Evolutionary conservation across 345 rosid species (phyloP).

Genomic region (Cardamine occulta): DNA sequence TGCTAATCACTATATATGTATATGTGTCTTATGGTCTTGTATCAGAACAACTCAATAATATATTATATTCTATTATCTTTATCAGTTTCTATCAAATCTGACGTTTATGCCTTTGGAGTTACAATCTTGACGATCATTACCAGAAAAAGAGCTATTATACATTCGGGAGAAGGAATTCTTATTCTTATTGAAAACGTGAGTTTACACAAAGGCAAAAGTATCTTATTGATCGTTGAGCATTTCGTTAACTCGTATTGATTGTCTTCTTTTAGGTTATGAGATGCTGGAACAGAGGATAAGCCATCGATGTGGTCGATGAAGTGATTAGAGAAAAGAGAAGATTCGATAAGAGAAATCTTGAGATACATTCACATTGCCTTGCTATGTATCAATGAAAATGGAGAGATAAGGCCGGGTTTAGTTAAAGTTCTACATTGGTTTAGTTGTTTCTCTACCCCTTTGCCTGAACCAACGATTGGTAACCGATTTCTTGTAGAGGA

Average conservation of each 20-base stretch:
- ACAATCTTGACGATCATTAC: constrained; percentile 30
- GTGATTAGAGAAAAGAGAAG: constrained; percentile 14
- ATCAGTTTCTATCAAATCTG: constrained; percentile 32
- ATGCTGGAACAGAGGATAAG: constrained; percentile 28
- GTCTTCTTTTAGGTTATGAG: background rate
- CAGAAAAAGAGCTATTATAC: background rate
- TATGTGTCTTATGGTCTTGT: no score
- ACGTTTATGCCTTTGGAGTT: constrained; percentile 41
- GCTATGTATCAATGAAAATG: constrained; percentile 24
- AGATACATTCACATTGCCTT: constrained; percentile 39
- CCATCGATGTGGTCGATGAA: constrained; percentile 28
- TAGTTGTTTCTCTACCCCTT: constrained; percentile 30
- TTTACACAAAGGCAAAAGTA: background rate
- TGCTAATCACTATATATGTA: no score
- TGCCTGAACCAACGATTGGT: constrained; percentile 16
- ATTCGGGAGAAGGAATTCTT: no score
- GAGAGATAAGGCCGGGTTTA: constrained; percentile 30
- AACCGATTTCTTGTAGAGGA: constrained; percentile 7
- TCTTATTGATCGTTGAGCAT: background rate
- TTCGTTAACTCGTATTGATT: background rate
- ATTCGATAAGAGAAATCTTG: constrained; percentile 26
- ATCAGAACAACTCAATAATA: no score
- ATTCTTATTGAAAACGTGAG: background rate
- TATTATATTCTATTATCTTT: no score
- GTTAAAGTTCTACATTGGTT: constrained; percentile 37